Evolutionary conservation across 2,329 filamentous ascomycete species (phyloP).

Genomic region (Neofusicoccum sp.): DNA sequence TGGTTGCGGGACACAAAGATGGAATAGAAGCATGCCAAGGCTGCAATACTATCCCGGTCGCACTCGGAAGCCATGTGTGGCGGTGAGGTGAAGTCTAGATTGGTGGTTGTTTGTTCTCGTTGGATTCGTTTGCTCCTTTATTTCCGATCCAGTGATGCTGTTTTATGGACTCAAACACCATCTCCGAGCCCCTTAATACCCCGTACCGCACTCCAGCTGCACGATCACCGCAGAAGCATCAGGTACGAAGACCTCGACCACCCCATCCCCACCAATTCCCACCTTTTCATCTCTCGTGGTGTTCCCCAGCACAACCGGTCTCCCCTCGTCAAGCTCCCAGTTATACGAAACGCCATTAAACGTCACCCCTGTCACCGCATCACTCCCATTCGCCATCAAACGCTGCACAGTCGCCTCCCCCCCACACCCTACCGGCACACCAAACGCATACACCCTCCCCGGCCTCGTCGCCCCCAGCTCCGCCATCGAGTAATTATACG

Average conservation of each 20-base stretch:
- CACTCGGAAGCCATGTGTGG: no score
- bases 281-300: constrained; percentile 53
- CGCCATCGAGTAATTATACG: constrained; percentile 58
- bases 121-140: no score
- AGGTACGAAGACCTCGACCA: constrained; percentile 26
- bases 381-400: constrained; percentile 60
- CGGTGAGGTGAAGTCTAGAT: no score
- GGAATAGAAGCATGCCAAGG: neutral
- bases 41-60: neutral
- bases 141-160: no score
- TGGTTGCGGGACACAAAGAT: constrained; percentile 27
- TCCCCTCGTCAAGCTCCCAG: constrained; percentile 55
- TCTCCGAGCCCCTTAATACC: no score
- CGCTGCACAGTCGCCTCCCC: constrained; percentile 44
- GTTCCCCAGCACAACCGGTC: constrained; percentile 55
- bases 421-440: constrained; percentile 31
- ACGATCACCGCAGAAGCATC: constrained; percentile 30
- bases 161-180: no score
- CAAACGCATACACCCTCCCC: constrained; percentile 44
- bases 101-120: no score
- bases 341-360: constrained; percentile 64
- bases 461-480: constrained; percentile 28
- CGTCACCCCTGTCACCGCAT: constrained; percentile 61
- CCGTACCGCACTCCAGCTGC: neutral
- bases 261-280: constrained; percentile 34